Base-by-base conservation (phyloP, 805 yeast species). In the Myxozyma sirexii region DNA sequence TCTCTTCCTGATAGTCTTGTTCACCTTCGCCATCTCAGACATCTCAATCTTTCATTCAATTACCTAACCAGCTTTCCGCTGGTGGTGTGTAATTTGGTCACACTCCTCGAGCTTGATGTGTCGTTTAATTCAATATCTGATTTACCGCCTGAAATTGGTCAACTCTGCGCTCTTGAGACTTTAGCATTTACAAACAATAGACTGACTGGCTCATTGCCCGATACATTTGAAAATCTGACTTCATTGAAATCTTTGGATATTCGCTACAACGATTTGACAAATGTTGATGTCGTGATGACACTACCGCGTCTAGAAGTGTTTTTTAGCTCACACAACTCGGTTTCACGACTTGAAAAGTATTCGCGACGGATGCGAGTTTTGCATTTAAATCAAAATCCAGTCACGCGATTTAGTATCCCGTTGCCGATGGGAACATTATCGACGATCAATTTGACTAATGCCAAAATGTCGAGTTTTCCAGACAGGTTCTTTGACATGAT, bases 21-120 rank as follows among this genome's bases (percentile, higher is more conserved):
- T 57, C 77, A 77, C 31, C 74, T 84, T 38, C 60, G 69, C 1
- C 74, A 76, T 46, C 76, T 87, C 62, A 80, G 81, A 57, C 72
- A 80, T 4, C 75, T 94, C 64, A 90, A 94, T 70, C 74, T 94
- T 47, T 84, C 96, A 1, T 91, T 97, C 2, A 94, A 96, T 71
- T 77, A 81, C 42, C 76, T 88, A 64, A 77, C 76, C 24, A 70
- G 63, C 8, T 80, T 85, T 51, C 91, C 91, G 0, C 78, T 61
- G 54, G 81, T 86, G 1, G 76, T 93, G 19, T 83, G 84, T 64
- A 79, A 81, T 24, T 78, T 93, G 62, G 69, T 77, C 0, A 81
- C 80, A 53, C 78, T 93, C 55, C 75, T 77, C 44, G 86, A 86
- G 55, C 77, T 94, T 63, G 96, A 93, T 70, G 70, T 93, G 44